These are phyloP conservation scores for Exsudoporus frostii DNA, from an alignment of 768 basidiomycete genomes.

Conservation along the genomic window DNA sequence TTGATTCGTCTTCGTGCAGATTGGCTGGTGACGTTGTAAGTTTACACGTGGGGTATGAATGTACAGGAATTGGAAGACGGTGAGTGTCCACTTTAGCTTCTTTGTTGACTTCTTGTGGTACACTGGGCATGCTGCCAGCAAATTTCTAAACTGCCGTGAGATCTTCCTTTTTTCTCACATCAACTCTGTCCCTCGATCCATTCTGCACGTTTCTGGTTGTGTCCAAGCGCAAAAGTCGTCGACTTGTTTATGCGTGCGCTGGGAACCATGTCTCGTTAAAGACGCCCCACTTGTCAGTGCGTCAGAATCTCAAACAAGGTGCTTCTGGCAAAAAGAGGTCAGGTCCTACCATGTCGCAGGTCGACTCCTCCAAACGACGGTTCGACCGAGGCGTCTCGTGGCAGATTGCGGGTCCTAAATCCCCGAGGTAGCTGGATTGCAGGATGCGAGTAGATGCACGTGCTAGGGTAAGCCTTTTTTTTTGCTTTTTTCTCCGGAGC, in stretches of 20 bases:
- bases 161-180: background rate
- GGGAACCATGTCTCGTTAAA: background rate
- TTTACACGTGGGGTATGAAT: background rate
- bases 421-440: background rate
- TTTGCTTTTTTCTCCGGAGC: no score
- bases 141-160: no score
- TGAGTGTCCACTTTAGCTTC: no score
- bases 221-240: background rate
- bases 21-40: background rate
- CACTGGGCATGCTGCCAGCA: no score
- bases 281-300: background rate
- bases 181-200: background rate
- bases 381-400: background rate
- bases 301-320: background rate
- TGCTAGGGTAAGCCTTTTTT: no score
- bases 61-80: no score
- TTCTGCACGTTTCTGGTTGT: background rate
- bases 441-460: no score
- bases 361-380: background rate
- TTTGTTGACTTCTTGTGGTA: no score
- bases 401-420: background rate
- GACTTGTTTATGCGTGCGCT: background rate
- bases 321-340: background rate
- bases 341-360: background rate
- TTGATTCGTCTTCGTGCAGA: slow-evolving; percentile 1